A percentile compares a stretch with the other conserved stretches of the same genome.
Evolutionary conservation across 768 basidiomycete genomes (phyloP).

Genomic region (Coprinopsis sp.): DNA sequence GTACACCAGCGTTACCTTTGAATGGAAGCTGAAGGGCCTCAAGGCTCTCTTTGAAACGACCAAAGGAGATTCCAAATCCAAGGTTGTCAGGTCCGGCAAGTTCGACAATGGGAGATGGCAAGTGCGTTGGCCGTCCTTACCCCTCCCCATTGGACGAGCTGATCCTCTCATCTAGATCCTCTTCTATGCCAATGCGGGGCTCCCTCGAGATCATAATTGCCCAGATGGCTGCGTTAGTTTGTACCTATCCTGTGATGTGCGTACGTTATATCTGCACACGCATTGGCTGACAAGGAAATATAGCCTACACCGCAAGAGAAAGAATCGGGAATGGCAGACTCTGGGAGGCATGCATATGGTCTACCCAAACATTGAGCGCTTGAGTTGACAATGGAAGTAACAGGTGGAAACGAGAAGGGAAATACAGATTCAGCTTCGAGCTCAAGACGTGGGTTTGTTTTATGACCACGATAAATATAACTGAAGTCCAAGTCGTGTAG

Average conservation of each 20-base stretch:
- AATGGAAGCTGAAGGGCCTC: constrained; percentile 74
- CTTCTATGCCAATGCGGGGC: constrained; percentile 81
- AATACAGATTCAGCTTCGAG: constrained; percentile 85
- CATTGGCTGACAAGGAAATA: neutral
- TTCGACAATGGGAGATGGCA: constrained; percentile 80
- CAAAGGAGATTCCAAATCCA: constrained; percentile 74
- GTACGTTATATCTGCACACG: constrained; percentile 16
- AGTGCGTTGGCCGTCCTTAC: constrained; percentile 31
- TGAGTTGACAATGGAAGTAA: neutral
- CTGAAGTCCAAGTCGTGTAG: constrained; percentile 17
- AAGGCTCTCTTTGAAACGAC: constrained; percentile 73
- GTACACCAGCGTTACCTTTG: constrained; percentile 55
- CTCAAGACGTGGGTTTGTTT: constrained; percentile 52
- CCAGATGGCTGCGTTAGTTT: constrained; percentile 60
- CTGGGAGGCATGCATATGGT: constrained; percentile 44
- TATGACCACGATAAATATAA: neutral
- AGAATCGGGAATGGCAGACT: constrained; percentile 52
- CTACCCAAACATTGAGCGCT: neutral
- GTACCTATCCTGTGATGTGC: constrained; percentile 78
- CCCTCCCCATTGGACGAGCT: neutral
- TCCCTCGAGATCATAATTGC: constrained; percentile 38
- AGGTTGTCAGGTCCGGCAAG: constrained; percentile 67
- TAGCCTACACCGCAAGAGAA: constrained; percentile 78
- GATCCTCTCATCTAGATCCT: constrained; percentile 45
- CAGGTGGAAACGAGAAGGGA: constrained; percentile 81